Evolutionary conservation across 352 stramenopile genomes (phyloP).

Genomic region (Thalassiosira hispida): DNA sequence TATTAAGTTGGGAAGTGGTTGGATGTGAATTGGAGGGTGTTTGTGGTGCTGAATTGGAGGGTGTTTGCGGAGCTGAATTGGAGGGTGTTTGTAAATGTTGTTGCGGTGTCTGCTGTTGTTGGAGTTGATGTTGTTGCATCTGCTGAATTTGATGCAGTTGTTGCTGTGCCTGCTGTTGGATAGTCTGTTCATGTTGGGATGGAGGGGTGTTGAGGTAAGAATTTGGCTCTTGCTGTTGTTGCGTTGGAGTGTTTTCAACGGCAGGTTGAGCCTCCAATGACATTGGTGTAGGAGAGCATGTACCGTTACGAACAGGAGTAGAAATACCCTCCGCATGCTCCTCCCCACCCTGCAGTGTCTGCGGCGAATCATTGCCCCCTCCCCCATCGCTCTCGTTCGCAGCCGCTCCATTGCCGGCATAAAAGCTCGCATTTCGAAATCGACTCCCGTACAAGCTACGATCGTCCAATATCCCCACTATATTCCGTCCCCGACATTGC

Average conservation of each 20-base stretch:
- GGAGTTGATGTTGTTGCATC: no score
- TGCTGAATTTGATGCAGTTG: no score
- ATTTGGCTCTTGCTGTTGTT: neutral
- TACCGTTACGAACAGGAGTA: neutral
- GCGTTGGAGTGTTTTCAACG: no score
- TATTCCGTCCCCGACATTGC: slow-evolving; percentile 21
- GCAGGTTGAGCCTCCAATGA: no score
- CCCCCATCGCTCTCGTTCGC: neutral
- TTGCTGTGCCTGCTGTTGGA: no score
- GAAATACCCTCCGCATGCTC: neutral
- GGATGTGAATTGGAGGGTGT: no score
- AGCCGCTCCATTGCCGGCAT: neutral
- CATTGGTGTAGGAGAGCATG: no score
- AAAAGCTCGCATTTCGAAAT: neutral
- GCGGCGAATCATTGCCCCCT: neutral
- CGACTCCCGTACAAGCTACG: slow-evolving; percentile 16
- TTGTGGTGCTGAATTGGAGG: no score
- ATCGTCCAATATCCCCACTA: slow-evolving; percentile 27
- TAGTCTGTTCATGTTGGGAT: neutral
- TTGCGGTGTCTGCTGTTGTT: no score
- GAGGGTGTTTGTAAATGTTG: no score
- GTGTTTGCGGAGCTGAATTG: no score
- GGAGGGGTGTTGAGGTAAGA: neutral
- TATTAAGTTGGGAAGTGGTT: no score
- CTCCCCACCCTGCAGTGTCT: neutral